These are phyloP conservation scores for Eucalyptus erythrocorys DNA, from an alignment of 345 rosid species.

Conservation along the genomic window DNA sequence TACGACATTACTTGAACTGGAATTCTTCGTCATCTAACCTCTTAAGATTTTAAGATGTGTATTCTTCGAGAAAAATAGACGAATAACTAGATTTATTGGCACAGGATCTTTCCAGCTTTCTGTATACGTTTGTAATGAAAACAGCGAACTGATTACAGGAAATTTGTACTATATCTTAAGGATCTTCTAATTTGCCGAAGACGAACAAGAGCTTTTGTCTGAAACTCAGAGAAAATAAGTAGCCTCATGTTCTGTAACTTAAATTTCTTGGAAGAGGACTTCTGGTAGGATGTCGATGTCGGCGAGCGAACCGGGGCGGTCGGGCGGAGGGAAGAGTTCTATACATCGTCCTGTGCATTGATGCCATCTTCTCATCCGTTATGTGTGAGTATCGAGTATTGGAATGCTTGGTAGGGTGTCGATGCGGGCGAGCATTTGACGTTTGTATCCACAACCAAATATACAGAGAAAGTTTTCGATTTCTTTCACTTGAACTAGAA, in stretches of 20 bases:
- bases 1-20: background rate
- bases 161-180: background rate
- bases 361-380: background rate
- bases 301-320: background rate
- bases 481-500: background rate
- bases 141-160: background rate
- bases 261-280: background rate
- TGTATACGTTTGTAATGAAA: background rate
- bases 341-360: background rate
- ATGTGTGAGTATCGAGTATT: background rate
- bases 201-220: rapidly evolving
- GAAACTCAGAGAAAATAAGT: background rate
- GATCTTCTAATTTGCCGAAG: background rate
- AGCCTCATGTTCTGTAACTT: background rate
- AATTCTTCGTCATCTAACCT: background rate
- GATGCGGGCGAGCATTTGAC: background rate
- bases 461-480: background rate
- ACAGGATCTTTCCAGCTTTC: background rate
- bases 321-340: background rate
- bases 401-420: background rate
- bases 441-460: background rate
- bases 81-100: background rate
- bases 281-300: background rate
- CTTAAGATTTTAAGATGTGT: background rate
- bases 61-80: background rate